These are phyloP conservation scores for Chaetomium sp. DNA, from an alignment of 2,329 filamentous ascomycete species.

Conservation along the genomic window DNA sequence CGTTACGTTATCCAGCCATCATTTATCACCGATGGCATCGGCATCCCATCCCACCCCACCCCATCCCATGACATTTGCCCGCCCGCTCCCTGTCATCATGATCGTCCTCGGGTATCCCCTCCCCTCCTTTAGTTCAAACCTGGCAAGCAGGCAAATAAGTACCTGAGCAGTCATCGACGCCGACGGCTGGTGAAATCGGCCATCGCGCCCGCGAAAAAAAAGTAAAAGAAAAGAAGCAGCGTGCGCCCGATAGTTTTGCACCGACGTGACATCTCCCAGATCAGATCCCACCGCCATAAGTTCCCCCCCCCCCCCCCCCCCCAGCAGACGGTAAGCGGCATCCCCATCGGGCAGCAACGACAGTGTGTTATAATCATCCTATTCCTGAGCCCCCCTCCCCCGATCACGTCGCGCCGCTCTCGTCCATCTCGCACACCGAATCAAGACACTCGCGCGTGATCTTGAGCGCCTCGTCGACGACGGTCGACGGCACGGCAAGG, in stretches of 20 bases:
- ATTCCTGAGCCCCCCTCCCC: too few relatives aligned
- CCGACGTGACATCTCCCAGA: background rate
- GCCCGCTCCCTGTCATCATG: background rate
- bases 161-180: background rate
- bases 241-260: background rate
- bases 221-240: background rate
- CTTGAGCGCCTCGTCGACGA: constrained; percentile 65
- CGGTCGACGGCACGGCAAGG: constrained; percentile 59
- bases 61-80: background rate
- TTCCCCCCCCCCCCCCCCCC: too few relatives aligned
- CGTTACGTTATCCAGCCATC: background rate
- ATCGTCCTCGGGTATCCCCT: background rate
- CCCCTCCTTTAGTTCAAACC: background rate
- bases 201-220: background rate
- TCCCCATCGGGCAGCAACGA: too few relatives aligned
- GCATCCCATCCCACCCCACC: background rate
- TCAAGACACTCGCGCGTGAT: constrained; percentile 62
- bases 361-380: too few relatives aligned
- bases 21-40: background rate
- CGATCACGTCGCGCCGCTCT: constrained; percentile 18
- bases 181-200: background rate
- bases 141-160: background rate
- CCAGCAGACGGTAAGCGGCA: too few relatives aligned
- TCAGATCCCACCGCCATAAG: too few relatives aligned
- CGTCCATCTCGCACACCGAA: constrained; percentile 48